These are phyloP conservation scores for Xylariaceae sp. DNA, from an alignment of 2,329 filamentous ascomycete genomes.

Conservation along the genomic window DNA sequence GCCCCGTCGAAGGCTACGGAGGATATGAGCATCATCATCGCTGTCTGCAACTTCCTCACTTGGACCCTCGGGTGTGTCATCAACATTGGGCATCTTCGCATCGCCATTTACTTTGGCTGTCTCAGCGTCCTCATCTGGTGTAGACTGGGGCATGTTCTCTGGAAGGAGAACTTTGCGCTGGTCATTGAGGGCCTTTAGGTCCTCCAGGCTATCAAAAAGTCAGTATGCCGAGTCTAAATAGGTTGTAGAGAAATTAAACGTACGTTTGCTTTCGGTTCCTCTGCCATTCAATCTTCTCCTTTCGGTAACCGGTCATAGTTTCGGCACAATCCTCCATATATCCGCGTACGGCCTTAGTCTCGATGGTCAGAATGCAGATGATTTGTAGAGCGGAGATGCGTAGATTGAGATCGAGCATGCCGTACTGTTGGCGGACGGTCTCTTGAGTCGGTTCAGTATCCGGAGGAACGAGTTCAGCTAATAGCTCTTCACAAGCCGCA, in stretches of 20 bases:
- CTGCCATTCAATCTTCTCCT: slow-evolving; percentile 93
- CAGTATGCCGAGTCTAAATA: slow-evolving; percentile 24
- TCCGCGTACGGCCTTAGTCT: slow-evolving; percentile 81
- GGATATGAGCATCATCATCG: slow-evolving; percentile 66
- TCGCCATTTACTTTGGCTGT: slow-evolving; percentile 56
- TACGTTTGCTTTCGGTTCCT: slow-evolving; percentile 71
- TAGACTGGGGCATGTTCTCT: slow-evolving; percentile 70
- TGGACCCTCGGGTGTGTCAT: slow-evolving; percentile 62
- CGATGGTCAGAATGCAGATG: slow-evolving; percentile 80
- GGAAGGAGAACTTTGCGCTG: slow-evolving; percentile 73
- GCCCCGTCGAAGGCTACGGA: slow-evolving; percentile 60
- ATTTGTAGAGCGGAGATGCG: slow-evolving; percentile 82
- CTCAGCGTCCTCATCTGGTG: slow-evolving; percentile 48
- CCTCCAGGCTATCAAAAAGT: slow-evolving; percentile 61
- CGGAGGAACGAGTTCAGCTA: slow-evolving; percentile 79
- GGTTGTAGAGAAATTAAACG: slow-evolving; percentile 37
- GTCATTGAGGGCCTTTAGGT: slow-evolving; percentile 70
- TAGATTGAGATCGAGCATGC: slow-evolving; percentile 77
- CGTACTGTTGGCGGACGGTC: slow-evolving; percentile 73
- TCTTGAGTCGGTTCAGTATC: slow-evolving; percentile 75
- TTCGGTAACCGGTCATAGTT: slow-evolving; percentile 91
- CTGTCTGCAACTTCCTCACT: slow-evolving; percentile 68
- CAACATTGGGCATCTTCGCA: slow-evolving; percentile 63
- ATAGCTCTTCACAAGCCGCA: slow-evolving; percentile 74
- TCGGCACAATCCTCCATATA: slow-evolving; percentile 93